Percentiles rank a stretch among this genome's conserved stretches.
Evolutionary conservation across 192 early-diverging fungal species (phyloP).

Genomic region (Kickxella alabastrina): DNA sequence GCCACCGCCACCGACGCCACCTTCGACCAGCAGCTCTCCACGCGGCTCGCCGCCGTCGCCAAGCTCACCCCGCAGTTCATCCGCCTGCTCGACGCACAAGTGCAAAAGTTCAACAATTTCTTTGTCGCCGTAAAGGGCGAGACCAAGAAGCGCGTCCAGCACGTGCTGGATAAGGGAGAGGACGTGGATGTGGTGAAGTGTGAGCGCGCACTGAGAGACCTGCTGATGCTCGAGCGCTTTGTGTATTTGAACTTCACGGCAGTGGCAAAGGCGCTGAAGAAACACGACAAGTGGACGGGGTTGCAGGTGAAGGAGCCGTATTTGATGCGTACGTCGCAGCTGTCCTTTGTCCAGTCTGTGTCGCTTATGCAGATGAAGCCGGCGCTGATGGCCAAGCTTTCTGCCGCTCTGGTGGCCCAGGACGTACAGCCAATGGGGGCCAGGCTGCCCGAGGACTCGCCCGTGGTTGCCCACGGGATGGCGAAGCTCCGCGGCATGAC

Average conservation of each 20-base stretch:
- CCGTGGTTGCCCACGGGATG: constrained; percentile 14
- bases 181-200: constrained; percentile 20
- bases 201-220: constrained; percentile 53
- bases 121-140: constrained; percentile 38
- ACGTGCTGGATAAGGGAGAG: constrained; percentile 16
- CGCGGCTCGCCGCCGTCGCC: constrained; percentile 56
- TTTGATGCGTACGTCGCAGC: constrained; percentile 60
- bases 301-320: constrained; percentile 69
- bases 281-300: constrained; percentile 80
- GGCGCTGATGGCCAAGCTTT: constrained; percentile 62
- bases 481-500: constrained; percentile 16
- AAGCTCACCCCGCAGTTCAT: constrained; percentile 65
- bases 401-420: constrained; percentile 32
- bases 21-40: constrained; percentile 59
- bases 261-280: constrained; percentile 83
- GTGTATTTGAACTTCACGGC: constrained; percentile 85
- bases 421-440: constrained; percentile 29
- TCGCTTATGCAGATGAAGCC: constrained; percentile 65
- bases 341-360: constrained; percentile 66
- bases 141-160: constrained; percentile 11
- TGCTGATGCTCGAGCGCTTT: constrained; percentile 73
- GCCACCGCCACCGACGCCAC: constrained; percentile 14
- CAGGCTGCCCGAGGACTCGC: constrained; percentile 7
- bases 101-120: constrained; percentile 59
- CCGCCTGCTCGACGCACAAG: constrained; percentile 60